A percentile compares a stretch with the other conserved stretches of the same genome.
Evolutionary conservation across 306 rosid genomes (phyloP).

Genomic region (Sindora glabra): DNA sequence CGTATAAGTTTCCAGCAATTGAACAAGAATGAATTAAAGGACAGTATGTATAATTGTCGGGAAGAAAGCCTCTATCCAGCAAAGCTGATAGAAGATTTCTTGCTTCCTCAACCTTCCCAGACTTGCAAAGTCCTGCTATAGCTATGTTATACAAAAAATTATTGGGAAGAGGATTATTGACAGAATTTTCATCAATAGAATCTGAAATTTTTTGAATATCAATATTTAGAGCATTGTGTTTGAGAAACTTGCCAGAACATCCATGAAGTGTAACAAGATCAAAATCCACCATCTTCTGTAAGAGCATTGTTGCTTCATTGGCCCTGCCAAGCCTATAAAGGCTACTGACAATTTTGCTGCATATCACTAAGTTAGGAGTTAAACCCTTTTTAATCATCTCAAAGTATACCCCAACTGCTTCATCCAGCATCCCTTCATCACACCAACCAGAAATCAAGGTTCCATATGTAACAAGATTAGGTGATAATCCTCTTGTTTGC

Average conservation of each 20-base stretch:
- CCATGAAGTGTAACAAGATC: conserved; percentile 30
- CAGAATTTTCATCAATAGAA: conserved; percentile 36
- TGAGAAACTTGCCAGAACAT: conserved; percentile 18
- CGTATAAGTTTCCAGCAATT: conserved; percentile 52
- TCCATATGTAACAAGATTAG: conserved; percentile 62
- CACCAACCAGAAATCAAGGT: conserved; percentile 85
- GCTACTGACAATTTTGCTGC: conserved; percentile 68
- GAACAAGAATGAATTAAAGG: conserved; percentile 66
- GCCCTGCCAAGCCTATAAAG: conserved; percentile 53
- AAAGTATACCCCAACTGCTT: conserved; percentile 53
- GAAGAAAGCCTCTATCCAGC: conserved; percentile 52
- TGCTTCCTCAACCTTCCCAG: conserved; percentile 58
- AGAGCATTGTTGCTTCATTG: conserved; percentile 59
- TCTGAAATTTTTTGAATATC: conserved; percentile 51
- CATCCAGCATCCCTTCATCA: conserved; percentile 54
- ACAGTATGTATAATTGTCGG: conserved; percentile 76
- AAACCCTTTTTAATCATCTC: conserved; percentile 69
- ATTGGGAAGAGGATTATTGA: conserved; percentile 37
- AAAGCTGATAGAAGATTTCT: conserved; percentile 45
- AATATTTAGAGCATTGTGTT: conserved; percentile 13
- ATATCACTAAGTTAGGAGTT: conserved; percentile 43
- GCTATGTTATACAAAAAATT: conserved; percentile 56
- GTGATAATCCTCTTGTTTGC: conserved; percentile 52
- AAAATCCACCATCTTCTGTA: conserved; percentile 56
- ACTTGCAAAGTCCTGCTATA: conserved; percentile 70